A percentile compares a stretch with the other conserved stretches of the same genome.
Conservation (phyloP, 305 asterid genomes). For the Plantago coronopus region DNA sequence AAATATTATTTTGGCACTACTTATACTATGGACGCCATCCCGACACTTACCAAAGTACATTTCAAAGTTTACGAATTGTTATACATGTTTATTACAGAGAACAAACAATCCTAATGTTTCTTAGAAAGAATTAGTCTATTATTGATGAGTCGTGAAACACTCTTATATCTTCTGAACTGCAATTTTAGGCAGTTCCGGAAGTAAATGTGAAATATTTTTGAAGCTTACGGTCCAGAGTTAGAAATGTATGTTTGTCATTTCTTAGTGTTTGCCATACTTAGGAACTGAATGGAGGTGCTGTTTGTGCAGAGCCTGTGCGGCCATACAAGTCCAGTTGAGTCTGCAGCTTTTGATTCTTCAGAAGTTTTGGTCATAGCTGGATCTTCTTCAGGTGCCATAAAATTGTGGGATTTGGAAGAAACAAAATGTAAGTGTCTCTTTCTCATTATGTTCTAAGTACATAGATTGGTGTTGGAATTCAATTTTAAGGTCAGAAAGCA, state of each 20-base stretch:
- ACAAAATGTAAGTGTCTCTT: constrained; percentile 64
- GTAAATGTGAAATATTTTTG: constrained; percentile 8
- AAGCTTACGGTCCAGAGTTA: background rate
- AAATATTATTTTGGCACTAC: constrained; percentile 9
- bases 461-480: background rate
- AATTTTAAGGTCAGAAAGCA: too few species aligned
- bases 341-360: constrained; percentile 86
- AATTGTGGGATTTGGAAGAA: constrained; percentile 97
- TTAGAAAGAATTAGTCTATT: background rate
- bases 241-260: constrained; percentile 10
- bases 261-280: constrained; percentile 21
- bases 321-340: constrained; percentile 90
- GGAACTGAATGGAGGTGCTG: constrained; percentile 26
- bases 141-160: constrained; percentile 4
- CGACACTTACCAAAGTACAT: background rate
- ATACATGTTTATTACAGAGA: background rate
- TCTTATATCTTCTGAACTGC: background rate
- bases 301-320: constrained; percentile 78
- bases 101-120: background rate
- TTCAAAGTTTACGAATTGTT: too few species aligned
- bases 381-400: constrained; percentile 92
- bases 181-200: constrained; percentile 2
- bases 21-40: background rate
- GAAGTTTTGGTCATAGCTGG: constrained; percentile 92
- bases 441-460: constrained; percentile 12